A percentile compares a stretch with the other conserved stretches of the same genome.
Conservation (phyloP, 768 basidiomycete genomes). For the Trametes cubensis region DNA sequence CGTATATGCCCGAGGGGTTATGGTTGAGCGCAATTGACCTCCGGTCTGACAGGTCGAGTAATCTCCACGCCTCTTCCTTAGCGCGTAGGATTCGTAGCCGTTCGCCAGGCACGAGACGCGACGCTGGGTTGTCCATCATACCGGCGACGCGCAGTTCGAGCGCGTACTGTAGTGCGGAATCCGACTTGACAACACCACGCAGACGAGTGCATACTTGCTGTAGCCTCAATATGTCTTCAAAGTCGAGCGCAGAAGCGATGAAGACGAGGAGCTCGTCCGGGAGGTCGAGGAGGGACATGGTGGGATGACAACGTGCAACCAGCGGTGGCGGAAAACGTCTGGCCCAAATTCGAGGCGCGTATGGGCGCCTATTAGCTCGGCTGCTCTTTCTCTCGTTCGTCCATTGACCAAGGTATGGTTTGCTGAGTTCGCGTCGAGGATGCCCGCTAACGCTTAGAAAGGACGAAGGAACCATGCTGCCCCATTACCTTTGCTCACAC, state of each 20-base stretch:
- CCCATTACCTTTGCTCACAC: slow-evolving; percentile 87
- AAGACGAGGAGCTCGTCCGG: slow-evolving; percentile 26
- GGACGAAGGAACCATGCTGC: slow-evolving; percentile 46
- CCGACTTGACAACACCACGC: slow-evolving; percentile 8
- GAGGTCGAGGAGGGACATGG: slow-evolving; percentile 22
- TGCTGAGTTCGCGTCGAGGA: background rate
- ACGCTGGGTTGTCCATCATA: slow-evolving; percentile 23
- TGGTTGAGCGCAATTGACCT: slow-evolving; percentile 14
- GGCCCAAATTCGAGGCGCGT: background rate
- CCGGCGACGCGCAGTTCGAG: slow-evolving; percentile 21
- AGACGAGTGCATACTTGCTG: slow-evolving; percentile 12
- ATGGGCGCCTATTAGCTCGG: slow-evolving; percentile 1
- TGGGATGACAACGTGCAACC: background rate
- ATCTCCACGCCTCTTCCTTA: slow-evolving; percentile 22
- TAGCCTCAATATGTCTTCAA: background rate
- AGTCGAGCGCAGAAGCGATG: slow-evolving; percentile 17
- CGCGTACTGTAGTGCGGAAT: slow-evolving; percentile 22
- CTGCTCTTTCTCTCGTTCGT: background rate
- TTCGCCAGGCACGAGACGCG: slow-evolving; percentile 20
- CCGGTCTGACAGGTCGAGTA: slow-evolving; percentile 14
- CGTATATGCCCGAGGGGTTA: slow-evolving; percentile 30
- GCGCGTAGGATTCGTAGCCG: slow-evolving; percentile 14
- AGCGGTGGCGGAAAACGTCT: background rate
- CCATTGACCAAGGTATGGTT: background rate
- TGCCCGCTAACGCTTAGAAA: background rate